These are phyloP conservation scores for Ceriops zippeliana DNA, from an alignment of 345 rosid species.

Conservation along the genomic window DNA sequence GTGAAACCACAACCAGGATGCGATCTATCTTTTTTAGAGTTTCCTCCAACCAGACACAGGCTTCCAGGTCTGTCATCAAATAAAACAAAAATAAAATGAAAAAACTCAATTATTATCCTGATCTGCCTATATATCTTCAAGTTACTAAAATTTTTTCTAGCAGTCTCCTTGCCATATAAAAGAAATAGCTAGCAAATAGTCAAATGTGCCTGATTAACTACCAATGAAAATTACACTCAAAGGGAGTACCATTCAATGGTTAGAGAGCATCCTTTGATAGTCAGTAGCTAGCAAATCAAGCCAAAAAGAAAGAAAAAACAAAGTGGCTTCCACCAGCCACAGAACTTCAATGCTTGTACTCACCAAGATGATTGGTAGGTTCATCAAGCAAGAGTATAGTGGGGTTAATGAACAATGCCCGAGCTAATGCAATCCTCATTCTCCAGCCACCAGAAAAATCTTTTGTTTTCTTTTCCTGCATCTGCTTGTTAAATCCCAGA, in stretches of 20 bases:
- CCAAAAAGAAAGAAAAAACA: too few species aligned
- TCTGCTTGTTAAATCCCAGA: constrained; percentile 85
- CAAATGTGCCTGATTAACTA: too few species aligned
- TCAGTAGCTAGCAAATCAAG: too few species aligned
- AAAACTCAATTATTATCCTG: background rate
- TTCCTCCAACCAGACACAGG: constrained; percentile 99
- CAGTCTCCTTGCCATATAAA: too few species aligned
- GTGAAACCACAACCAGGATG: constrained; percentile 90
- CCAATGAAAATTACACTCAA: too few species aligned
- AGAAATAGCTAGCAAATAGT: too few species aligned
- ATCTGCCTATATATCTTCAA: background rate
- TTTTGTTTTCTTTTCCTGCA: constrained; percentile 87
- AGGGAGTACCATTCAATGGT: too few species aligned
- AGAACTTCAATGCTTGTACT: background rate
- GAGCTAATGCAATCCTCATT: constrained; percentile 97
- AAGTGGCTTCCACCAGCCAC: background rate
- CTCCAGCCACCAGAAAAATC: constrained; percentile 99
- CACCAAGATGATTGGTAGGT: constrained; percentile 97
- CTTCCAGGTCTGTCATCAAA: constrained; percentile 72
- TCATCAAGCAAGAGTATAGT: constrained; percentile 94
- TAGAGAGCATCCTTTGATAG: too few species aligned
- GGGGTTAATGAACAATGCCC: constrained; percentile 93
- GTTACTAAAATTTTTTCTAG: too few species aligned
- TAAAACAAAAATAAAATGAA: background rate
- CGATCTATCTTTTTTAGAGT: constrained; percentile 85